Evolutionary conservation across 2,329 filamentous ascomycete species (phyloP).

Genomic region (Epichloe baconii): DNA sequence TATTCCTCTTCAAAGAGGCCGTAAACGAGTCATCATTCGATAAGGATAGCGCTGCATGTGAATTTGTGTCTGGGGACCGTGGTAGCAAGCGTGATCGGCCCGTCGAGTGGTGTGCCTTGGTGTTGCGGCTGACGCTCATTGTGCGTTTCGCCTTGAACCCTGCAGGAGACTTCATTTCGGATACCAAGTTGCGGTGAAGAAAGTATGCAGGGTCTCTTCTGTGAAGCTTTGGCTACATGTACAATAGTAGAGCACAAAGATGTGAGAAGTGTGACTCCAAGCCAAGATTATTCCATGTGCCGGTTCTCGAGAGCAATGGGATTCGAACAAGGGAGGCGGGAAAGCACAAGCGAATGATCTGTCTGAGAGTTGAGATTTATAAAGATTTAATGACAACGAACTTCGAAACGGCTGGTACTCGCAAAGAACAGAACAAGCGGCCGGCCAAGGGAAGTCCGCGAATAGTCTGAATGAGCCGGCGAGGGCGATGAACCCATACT

Average conservation of each 20-base stretch:
- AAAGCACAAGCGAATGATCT: too few species aligned
- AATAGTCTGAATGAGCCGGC: background rate
- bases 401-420: background rate
- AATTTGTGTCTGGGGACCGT: constrained; percentile 37
- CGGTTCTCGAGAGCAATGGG: background rate
- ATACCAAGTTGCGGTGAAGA: background rate
- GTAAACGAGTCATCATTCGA: constrained; percentile 38
- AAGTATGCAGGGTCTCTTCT: background rate
- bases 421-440: background rate
- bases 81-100: constrained; percentile 39
- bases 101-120: constrained; percentile 38
- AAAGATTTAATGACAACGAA: too few species aligned
- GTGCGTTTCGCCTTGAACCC: constrained; percentile 32
- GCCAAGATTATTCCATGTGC: background rate
- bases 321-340: too few species aligned
- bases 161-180: constrained; percentile 35
- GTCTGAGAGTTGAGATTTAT: too few species aligned
- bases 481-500: background rate
- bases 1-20: constrained; percentile 48
- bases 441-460: background rate
- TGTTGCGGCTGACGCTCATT: constrained; percentile 35
- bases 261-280: too few species aligned
- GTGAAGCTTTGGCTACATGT: too few species aligned
- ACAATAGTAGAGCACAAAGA: too few species aligned
- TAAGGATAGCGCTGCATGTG: constrained; percentile 33